Base-by-base conservation (phyloP, 2,329 filamentous ascomycete species). In the Curvularia verruculosa region DNA sequence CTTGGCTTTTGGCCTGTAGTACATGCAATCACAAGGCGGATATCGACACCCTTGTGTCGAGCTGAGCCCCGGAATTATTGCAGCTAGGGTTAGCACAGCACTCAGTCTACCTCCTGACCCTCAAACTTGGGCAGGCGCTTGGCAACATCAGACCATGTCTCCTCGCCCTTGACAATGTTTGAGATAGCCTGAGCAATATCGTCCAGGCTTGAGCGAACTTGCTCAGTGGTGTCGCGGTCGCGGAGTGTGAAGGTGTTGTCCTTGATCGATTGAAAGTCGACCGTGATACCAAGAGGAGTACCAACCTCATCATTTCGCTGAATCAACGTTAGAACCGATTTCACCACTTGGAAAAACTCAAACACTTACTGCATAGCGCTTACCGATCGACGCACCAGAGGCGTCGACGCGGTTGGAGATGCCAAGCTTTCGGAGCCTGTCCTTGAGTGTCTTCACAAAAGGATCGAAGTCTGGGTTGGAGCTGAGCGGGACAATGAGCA, bases 231-330 rank as follows among this genome's bases (percentile, higher is more conserved):
- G 80, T 98, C 95, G 43, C 63, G 88, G 76, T 98, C 94, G 73
- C 94, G 84, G 64, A 98, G 85, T 1, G 94, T 98, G 73, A 96
- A 86, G 7, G 89, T 90, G 74, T 86, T 86, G 76, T 97, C 92
- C 78, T 96, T 87, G 66, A 96, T 82, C 46, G 91, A 96, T 82
- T 98, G 91, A 85, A 97, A 98, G 51, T 98, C 94, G 58, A 98
- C 86, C 0, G 94, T 98, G 77, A 98, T 88, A 74, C 92, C 94
- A 64, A 97, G 88, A 7, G 94, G 92, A 43, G 95, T 98, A 71
- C 94, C 95, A 57, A 97, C 85, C 81, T 98, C 94, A 77, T 98
- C 94, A 76, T 97, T 97, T 70, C 95, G 88, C 74, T 75, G 54
- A 24, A 44, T n/a, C 2, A 24, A n/a, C 52, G 56, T 73, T 62